These are phyloP conservation scores for Warburgia ugandensis DNA, from an alignment of 164 flowering plant genomes.

Conservation along the genomic window DNA sequence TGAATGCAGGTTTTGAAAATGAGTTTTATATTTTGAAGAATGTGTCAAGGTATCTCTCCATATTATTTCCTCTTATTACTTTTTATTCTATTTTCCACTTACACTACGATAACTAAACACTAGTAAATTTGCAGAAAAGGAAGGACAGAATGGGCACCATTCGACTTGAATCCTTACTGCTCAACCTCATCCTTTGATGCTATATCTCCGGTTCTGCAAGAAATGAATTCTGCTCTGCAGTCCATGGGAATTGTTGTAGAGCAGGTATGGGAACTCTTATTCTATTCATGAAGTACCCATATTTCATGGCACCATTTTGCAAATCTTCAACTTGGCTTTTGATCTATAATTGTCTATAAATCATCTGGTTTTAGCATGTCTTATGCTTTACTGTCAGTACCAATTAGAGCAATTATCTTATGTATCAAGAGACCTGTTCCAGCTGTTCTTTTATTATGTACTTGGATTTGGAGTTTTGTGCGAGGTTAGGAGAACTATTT, in stretches of 20 bases:
- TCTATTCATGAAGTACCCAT: background rate
- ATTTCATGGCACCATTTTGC: background rate
- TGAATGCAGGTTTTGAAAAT: conserved; percentile 92
- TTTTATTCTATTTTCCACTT: background rate
- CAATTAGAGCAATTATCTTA: too few relatives aligned
- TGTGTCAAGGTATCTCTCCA: conserved; percentile 35
- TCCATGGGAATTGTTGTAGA: conserved; percentile 69
- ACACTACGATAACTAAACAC: conserved; percentile 1
- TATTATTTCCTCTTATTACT: background rate
- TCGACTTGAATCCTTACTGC: conserved; percentile 76
- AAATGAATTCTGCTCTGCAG: conserved; percentile 43
- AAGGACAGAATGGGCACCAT: conserved; percentile 70
- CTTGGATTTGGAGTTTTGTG: too few relatives aligned
- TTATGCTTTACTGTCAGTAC: too few relatives aligned
- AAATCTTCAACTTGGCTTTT: too few relatives aligned
- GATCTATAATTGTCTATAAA: too few relatives aligned
- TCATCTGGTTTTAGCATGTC: too few relatives aligned
- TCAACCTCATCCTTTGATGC: conserved; percentile 78
- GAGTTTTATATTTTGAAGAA: conserved; percentile 79
- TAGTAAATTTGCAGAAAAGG: conserved; percentile 51
- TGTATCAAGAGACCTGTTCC: too few relatives aligned
- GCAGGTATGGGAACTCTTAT: conserved; percentile 42
- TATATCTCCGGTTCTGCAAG: conserved; percentile 55
- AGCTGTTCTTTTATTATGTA: too few relatives aligned
- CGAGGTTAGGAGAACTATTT: too few relatives aligned